phyloP scores from a whole-genome alignment of 768 basidiomycete species.

The Pleurotus platypus region DNA sequence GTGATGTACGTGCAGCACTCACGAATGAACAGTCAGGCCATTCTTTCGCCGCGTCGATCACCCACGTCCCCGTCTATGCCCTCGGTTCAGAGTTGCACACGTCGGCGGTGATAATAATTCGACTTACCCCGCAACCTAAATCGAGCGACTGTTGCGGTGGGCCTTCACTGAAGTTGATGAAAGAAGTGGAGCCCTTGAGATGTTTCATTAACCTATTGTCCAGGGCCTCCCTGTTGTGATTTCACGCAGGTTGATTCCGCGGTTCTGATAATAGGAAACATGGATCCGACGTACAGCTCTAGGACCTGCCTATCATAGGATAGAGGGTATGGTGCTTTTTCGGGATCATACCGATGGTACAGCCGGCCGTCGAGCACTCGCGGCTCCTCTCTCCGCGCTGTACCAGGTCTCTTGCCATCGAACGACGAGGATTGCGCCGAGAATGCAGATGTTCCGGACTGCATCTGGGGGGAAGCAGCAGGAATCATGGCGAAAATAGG shows the following conservation, averaged over 20 bases:
- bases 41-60: conserved; percentile 67
- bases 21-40: conserved; percentile 69
- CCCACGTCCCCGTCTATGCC: conserved; percentile 62
- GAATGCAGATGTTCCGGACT: conserved; percentile 19
- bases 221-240: conserved; percentile 43
- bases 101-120: neutral
- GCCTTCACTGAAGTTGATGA: conserved; percentile 49
- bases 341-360: conserved; percentile 65
- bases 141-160: conserved; percentile 57
- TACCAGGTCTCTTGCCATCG: conserved; percentile 31
- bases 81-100: conserved; percentile 3
- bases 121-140: conserved; percentile 70
- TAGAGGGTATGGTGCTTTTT: conserved; percentile 79
- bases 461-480: conserved; percentile 14
- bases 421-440: conserved; percentile 21
- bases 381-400: conserved; percentile 40
- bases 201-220: conserved; percentile 48
- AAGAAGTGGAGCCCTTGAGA: conserved; percentile 53
- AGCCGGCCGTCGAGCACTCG: conserved; percentile 40
- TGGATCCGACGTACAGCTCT: conserved; percentile 52
- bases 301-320: conserved; percentile 66
- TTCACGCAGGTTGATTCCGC: neutral
- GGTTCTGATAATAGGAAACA: neutral
- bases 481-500: conserved; percentile 13
- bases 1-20: conserved; percentile 18